Evolutionary conservation across 352 stramenopile species (phyloP).

Genomic region (Pseudoperonospora humuli): DNA sequence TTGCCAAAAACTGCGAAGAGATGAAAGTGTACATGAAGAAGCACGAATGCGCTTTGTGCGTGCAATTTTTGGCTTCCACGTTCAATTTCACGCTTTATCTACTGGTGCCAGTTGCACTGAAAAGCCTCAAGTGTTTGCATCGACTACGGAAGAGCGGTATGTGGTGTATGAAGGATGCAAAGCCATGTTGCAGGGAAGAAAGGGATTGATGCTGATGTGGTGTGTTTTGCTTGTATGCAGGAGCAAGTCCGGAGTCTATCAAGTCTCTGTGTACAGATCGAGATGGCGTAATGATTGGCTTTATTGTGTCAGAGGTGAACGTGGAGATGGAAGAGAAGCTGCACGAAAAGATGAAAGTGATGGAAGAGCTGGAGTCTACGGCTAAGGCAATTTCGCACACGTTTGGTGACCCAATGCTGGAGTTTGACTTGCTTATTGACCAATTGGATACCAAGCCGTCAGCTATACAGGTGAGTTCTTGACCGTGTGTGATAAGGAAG

Average conservation of each 20-base stretch:
- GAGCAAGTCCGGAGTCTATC: conserved; percentile 69
- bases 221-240: conserved; percentile 18
- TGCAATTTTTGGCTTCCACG: conserved; percentile 70
- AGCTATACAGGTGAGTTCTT: conserved; percentile 61
- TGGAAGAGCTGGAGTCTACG: conserved; percentile 67
- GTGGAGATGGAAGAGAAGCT: conserved; percentile 77
- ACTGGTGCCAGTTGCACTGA: conserved; percentile 54
- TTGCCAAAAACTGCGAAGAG: conserved; percentile 75
- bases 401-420: conserved; percentile 78
- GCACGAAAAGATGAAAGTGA: conserved; percentile 63
- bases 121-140: conserved; percentile 70
- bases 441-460: conserved; percentile 81
- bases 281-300: conserved; percentile 78
- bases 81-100: conserved; percentile 85
- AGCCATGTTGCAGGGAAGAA: not conserved
- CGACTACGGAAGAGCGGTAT: conserved; percentile 70
- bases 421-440: conserved; percentile 81
- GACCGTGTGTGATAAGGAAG: not conserved
- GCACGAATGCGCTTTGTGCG: conserved; percentile 75
- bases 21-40: conserved; percentile 87
- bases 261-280: conserved; percentile 80
- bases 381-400: conserved; percentile 71
- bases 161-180: conserved; percentile 2
- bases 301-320: conserved; percentile 85
- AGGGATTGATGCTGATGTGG: not conserved